Base-by-base conservation (phyloP, 2,329 filamentous ascomycete genomes). In the Volutella citrinella region DNA sequence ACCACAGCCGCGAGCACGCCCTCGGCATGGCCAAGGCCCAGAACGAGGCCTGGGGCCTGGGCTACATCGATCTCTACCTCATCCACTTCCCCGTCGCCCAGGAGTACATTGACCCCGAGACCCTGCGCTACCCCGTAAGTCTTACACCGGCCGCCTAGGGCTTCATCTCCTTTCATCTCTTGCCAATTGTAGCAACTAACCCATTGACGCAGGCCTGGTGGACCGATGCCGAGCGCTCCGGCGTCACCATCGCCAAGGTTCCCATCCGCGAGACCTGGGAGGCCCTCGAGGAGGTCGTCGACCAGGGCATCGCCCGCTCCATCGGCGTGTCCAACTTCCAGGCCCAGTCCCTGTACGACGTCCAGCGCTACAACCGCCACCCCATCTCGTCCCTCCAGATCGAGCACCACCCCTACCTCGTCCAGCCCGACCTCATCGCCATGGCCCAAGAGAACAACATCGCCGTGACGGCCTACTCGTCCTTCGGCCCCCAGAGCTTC, bases 61-160 rank as follows among this genome's bases (percentile, higher is more conserved):
- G 87, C 47, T 91, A 93, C 70, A 88, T 94, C 59, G 87, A 93
- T 60, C 76, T 93, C 40, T 94, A 81, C 75, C 70, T 90, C 51
- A 79, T 91, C 51, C 87, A 94, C 60, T 87, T 70, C 57, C 69
- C 68, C 40, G 60, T 68, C 40, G 54, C 65, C 4, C 57, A 66
- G 23, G 54, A 68, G 51, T 68, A 65, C 55, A 65, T 70, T 34
- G 60, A 61, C 26, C 61, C 62, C 32, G 57, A 62, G 32, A 54
- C 63, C 45, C 52, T 66, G 34, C 52, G 56, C 27, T 69, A 53
- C 45, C 66, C 66, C 12, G 53, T 56, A 32, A 48, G 51, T 43
- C 27, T n/a, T 19, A 3, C 18, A 3, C 11, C 6, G 12, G 10
- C 14, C 20, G 13, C 26, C 18, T 18, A 14, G 14, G n/a, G n/a